These are phyloP conservation scores for Lentinula edodes DNA, from an alignment of 768 basidiomycete genomes.

Conservation along the genomic window DNA sequence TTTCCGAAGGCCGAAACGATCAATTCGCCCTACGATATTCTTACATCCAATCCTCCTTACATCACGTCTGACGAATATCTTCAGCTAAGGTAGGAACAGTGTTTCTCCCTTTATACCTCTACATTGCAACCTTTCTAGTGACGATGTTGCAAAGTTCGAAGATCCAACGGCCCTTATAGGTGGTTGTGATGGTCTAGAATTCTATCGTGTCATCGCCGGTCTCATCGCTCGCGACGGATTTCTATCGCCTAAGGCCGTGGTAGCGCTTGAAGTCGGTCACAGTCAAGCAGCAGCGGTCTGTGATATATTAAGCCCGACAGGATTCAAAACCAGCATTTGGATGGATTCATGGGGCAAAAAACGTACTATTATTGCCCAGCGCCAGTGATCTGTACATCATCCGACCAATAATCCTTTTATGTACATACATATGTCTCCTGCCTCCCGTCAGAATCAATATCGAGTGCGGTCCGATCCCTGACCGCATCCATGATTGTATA, in stretches of 20 bases:
- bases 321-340: slow-evolving; percentile 60
- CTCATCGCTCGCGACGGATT: slow-evolving; percentile 49
- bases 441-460: neutral
- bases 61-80: slow-evolving; percentile 66
- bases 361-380: slow-evolving; percentile 61
- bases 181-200: slow-evolving; percentile 55
- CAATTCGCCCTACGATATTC: slow-evolving; percentile 58
- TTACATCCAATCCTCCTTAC: slow-evolving; percentile 87
- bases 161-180: slow-evolving; percentile 80
- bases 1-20: slow-evolving; percentile 27
- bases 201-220: slow-evolving; percentile 67
- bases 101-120: neutral
- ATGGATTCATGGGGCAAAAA: slow-evolving; percentile 73
- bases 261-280: slow-evolving; percentile 80
- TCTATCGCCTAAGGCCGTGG: slow-evolving; percentile 43
- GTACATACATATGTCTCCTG: neutral
- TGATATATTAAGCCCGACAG: slow-evolving; percentile 46
- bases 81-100: slow-evolving; percentile 25
- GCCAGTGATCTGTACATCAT: slow-evolving; percentile 19
- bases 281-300: slow-evolving; percentile 63
- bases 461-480: neutral
- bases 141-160: slow-evolving; percentile 74
- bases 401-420: neutral
- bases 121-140: slow-evolving; percentile 20
- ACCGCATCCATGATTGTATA: too few relatives aligned